Percentiles rank a stretch among this genome's conserved stretches.
Conservation (phyloP, 2,329 filamentous ascomycete species). For the Alternaria sp. region DNA sequence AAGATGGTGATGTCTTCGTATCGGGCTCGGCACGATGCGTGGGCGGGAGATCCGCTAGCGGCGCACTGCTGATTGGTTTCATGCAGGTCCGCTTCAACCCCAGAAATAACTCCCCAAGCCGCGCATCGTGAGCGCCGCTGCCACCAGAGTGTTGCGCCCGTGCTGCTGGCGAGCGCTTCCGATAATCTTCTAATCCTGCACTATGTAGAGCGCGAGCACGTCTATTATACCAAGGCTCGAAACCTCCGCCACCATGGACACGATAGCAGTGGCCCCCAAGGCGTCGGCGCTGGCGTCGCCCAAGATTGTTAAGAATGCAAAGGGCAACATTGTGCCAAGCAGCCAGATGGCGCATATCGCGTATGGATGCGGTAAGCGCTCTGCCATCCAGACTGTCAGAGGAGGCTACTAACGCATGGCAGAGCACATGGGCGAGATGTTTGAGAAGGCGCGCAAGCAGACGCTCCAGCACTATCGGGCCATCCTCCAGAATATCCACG, state of each 20-base stretch:
- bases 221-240: slow-evolving; percentile 3
- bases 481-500: slow-evolving; percentile 73
- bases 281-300: slow-evolving; percentile 50
- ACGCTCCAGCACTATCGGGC: slow-evolving; percentile 75
- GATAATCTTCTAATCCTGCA: slow-evolving; percentile 1
- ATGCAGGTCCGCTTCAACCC: slow-evolving; percentile 40
- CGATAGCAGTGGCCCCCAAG: slow-evolving; percentile 49
- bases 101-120: slow-evolving; percentile 22
- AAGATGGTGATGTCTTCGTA: not conserved
- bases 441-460: slow-evolving; percentile 70
- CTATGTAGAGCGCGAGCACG: slow-evolving; percentile 12
- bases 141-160: not conserved
- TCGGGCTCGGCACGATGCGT: slow-evolving; percentile 2
- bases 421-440: slow-evolving; percentile 76
- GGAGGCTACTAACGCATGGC: slow-evolving; percentile 27
- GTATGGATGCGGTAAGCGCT: slow-evolving; percentile 51
- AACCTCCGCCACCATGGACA: slow-evolving; percentile 43
- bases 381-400: not conserved
- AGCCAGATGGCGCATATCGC: slow-evolving; percentile 50
- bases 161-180: not conserved
- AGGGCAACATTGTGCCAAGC: slow-evolving; percentile 47
- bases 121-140: slow-evolving; percentile 11
- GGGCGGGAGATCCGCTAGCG: slow-evolving; percentile 31
- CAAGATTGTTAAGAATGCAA: slow-evolving; percentile 53
- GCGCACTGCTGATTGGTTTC: slow-evolving; percentile 35